These are phyloP conservation scores for Talaromyces nanjingensis DNA, from an alignment of 495 filamentous ascomycete species.

Conservation along the genomic window DNA sequence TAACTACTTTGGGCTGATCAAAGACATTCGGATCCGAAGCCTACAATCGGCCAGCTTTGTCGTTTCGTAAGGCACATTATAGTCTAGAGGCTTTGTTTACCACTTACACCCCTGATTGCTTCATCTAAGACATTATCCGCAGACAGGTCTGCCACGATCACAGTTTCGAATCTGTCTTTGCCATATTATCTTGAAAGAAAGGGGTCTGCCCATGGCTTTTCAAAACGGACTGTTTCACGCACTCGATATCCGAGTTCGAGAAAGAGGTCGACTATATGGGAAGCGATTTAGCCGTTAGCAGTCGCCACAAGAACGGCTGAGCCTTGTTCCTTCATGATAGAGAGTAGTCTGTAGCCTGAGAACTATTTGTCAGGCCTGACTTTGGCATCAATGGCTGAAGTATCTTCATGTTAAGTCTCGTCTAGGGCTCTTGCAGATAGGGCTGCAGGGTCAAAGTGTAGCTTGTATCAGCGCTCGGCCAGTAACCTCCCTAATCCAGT, in stretches of 20 bases:
- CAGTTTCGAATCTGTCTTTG: not conserved
- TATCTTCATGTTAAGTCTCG: not conserved
- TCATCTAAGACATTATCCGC: not conserved
- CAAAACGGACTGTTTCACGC: too few species aligned
- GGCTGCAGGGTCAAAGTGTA: too few species aligned
- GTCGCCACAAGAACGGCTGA: too few species aligned
- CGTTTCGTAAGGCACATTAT: not conserved
- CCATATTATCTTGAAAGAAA: not conserved
- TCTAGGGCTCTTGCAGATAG: too few species aligned
- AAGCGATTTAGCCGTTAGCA: too few species aligned
- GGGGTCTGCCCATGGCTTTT: too few species aligned
- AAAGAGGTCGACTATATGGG: not conserved
- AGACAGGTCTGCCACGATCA: not conserved
- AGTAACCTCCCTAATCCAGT: too few species aligned
- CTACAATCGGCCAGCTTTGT: not conserved
- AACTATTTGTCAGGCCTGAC: not conserved
- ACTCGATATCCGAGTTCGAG: not conserved
- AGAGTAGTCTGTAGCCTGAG: not conserved
- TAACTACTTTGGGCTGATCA: too few species aligned
- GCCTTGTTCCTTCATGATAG: not conserved
- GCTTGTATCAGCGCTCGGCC: too few species aligned
- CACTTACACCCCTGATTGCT: not conserved
- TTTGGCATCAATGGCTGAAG: not conserved
- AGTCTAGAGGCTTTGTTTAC: not conserved
- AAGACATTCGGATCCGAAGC: not conserved